A percentile compares a stretch with the other conserved stretches of the same genome.
Conservation (phyloP, 371 early-diverging fungal genomes). For the Capillidium rhysosporum region DNA sequence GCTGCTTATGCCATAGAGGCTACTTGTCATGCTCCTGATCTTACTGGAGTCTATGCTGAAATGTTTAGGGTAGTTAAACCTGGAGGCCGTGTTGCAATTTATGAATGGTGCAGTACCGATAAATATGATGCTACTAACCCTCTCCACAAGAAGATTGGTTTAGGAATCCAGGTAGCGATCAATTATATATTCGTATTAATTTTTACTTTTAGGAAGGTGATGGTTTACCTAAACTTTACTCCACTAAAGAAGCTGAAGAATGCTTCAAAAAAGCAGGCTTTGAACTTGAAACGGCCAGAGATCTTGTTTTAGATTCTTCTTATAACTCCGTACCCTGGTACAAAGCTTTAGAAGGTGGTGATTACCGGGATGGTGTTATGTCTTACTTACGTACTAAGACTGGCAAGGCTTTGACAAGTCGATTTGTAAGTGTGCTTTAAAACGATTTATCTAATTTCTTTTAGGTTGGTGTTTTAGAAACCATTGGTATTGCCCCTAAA, state of each 20-base stretch:
- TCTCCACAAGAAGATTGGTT: constrained; percentile 48
- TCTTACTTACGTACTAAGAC: constrained; percentile 23
- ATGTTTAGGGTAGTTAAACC: constrained; percentile 82
- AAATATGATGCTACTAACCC: constrained; percentile 52
- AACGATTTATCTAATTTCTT: not conserved
- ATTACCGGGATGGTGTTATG: constrained; percentile 30
- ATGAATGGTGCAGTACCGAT: constrained; percentile 85
- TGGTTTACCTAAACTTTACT: constrained; percentile 65
- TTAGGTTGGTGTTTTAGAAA: constrained; percentile 31
- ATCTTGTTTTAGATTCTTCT: constrained; percentile 32
- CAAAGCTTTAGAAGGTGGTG: constrained; percentile 45
- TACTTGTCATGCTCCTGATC: constrained; percentile 63
- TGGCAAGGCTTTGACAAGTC: constrained; percentile 11
- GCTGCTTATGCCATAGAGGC: constrained; percentile 86
- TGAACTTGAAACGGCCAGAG: constrained; percentile 43
- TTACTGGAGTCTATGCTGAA: constrained; percentile 69
- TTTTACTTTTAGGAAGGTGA: constrained; percentile 33
- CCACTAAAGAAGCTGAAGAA: constrained; percentile 37
- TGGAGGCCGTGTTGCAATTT: constrained; percentile 69
- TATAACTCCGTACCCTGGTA: constrained; percentile 55
- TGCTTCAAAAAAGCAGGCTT: constrained; percentile 70
- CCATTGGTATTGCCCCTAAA: constrained; percentile 53
- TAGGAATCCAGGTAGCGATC: constrained; percentile 46
- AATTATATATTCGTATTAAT: not conserved
- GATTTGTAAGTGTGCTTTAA: constrained; percentile 12